Conservation (phyloP, 2,329 filamentous ascomycete species). For the Reticulascus tulasneorum region DNA sequence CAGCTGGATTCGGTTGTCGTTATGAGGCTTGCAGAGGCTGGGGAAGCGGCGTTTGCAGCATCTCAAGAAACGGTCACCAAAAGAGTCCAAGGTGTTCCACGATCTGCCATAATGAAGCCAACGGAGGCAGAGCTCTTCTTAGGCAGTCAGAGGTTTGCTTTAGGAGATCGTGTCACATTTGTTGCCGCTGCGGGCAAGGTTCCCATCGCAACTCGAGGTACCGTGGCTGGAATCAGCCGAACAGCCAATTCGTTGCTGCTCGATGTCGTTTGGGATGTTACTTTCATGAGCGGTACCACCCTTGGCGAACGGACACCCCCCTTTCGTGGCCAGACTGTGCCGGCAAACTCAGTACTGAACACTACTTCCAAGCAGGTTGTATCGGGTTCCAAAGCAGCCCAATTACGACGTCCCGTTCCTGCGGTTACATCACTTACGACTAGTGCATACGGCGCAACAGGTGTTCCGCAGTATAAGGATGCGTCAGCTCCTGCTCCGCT, state of each 20-base stretch:
- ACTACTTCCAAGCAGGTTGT: constrained; percentile 78
- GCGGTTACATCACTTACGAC: constrained; percentile 48
- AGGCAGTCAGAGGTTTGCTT: constrained; percentile 73
- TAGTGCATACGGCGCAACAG: constrained; percentile 51
- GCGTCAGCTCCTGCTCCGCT: constrained; percentile 50
- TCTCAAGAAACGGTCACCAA: constrained; percentile 55
- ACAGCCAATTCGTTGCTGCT: constrained; percentile 78
- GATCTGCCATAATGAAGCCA: constrained; percentile 87
- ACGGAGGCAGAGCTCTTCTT: constrained; percentile 91
- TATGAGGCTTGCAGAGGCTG: constrained; percentile 70
- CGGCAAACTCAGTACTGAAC: constrained; percentile 84
- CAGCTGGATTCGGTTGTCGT: constrained; percentile 93
- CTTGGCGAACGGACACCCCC: constrained; percentile 85
- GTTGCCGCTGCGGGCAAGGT: constrained; percentile 91
- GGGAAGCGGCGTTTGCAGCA: constrained; percentile 57
- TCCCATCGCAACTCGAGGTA: constrained; percentile 85
- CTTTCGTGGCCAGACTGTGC: constrained; percentile 91
- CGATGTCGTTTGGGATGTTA: constrained; percentile 88
- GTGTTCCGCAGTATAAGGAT: constrained; percentile 60
- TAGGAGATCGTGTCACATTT: constrained; percentile 92
- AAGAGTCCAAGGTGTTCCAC: constrained; percentile 75
- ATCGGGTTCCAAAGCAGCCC: constrained; percentile 56
- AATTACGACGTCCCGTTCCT: constrained; percentile 47
- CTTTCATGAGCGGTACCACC: constrained; percentile 96
- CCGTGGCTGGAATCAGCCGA: constrained; percentile 89